Conservation (phyloP, 768 basidiomycete genomes). For the Cystobasidium ongulense region DNA sequence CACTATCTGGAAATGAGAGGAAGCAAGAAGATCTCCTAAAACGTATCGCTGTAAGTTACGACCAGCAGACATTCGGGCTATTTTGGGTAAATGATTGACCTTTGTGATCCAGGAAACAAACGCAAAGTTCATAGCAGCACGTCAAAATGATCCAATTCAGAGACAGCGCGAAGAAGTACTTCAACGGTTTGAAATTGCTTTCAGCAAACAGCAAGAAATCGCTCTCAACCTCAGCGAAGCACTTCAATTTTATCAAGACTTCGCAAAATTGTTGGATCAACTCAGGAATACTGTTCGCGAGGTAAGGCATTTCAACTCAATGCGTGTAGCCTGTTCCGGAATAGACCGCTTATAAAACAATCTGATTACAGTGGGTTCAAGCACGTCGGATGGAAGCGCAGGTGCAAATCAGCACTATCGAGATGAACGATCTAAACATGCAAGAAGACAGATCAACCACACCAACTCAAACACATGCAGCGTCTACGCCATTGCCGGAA, state of each 20-base stretch:
- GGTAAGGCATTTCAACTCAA: conserved; percentile 5
- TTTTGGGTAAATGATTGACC: conserved; percentile 1
- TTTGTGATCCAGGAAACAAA: conserved; percentile 54
- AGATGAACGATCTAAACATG: conserved; percentile 21
- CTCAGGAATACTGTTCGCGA: conserved; percentile 28
- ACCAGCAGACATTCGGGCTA: not conserved
- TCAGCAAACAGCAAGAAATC: conserved; percentile 80
- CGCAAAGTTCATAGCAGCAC: conserved; percentile 62
- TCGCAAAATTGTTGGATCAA: conserved; percentile 56
- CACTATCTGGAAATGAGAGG: conserved; percentile 55
- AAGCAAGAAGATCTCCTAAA: conserved; percentile 62
- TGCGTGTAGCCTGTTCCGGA: too few relatives aligned
- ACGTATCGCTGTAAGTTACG: conserved; percentile 58
- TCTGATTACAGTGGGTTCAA: conserved; percentile 58
- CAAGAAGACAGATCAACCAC: not conserved
- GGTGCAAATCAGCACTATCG: conserved; percentile 49
- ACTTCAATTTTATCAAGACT: conserved; percentile 76
- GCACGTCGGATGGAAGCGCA: conserved; percentile 65
- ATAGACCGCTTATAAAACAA: not conserved
- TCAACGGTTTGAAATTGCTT: conserved; percentile 72
- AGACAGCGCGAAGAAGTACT: conserved; percentile 73
- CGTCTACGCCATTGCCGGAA: conserved; percentile 21
- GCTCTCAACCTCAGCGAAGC: conserved; percentile 68
- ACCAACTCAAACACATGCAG: not conserved
- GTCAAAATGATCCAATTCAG: conserved; percentile 66